These are phyloP conservation scores for Diospyros lotus DNA, from an alignment of 148 eudicot species.

Conservation along the genomic window DNA sequence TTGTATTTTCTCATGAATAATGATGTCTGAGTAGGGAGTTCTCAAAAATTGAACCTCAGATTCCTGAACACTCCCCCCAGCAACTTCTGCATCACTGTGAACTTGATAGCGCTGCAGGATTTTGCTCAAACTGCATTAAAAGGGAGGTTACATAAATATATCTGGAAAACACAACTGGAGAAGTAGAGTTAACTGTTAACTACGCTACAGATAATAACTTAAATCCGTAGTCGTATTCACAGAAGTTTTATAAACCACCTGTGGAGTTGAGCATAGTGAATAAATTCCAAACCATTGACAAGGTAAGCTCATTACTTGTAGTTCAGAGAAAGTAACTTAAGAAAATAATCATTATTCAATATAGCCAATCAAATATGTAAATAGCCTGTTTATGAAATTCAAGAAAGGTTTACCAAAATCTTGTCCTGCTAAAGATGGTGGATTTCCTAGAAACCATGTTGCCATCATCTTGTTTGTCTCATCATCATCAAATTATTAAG, in stretches of 20 bases:
- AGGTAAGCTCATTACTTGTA: too few species aligned
- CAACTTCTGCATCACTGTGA: slow-evolving; percentile 7
- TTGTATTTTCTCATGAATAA: background rate
- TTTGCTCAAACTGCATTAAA: slow-evolving; percentile 19
- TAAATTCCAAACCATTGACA: too few species aligned
- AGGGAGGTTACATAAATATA: background rate
- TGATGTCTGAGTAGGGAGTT: background rate
- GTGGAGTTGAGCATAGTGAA: too few species aligned
- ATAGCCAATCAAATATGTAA: too few species aligned
- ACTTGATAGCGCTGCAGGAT: slow-evolving; percentile 11
- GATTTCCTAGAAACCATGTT: background rate
- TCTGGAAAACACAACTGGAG: background rate
- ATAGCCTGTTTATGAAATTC: too few species aligned
- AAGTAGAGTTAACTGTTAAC: background rate
- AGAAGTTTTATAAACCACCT: too few species aligned
- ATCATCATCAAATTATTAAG: too few species aligned
- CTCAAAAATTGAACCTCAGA: background rate
- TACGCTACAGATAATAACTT: background rate
- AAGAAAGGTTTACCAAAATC: too few species aligned
- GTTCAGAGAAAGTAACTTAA: too few species aligned
- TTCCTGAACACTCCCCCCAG: slow-evolving; percentile 4
- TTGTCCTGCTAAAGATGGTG: background rate
- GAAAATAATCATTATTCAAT: too few species aligned
- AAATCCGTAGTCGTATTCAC: too few species aligned
- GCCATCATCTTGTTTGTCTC: background rate